A percentile compares a stretch with the other conserved stretches of the same genome.
Conservation (phyloP, 2,329 filamentous ascomycete genomes). For the Lasiodiplodia citricola region DNA sequence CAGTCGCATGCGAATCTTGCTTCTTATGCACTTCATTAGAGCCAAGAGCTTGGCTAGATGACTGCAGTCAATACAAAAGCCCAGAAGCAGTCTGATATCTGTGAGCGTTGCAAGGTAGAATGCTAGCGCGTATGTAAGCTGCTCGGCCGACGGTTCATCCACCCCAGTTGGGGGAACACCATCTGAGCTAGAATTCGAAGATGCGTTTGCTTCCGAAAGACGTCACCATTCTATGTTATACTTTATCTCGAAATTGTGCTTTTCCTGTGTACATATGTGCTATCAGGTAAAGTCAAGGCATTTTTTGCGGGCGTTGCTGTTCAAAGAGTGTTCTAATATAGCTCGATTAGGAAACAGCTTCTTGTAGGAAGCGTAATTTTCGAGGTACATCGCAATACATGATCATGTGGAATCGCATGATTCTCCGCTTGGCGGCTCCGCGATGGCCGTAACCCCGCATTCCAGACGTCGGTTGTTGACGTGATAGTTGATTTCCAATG, state of each 20-base stretch:
- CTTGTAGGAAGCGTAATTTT: neutral
- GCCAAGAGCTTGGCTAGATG: neutral
- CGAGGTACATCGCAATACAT: neutral
- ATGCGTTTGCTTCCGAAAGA: neutral
- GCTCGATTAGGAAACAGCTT: no score
- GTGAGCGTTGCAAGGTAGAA: neutral
- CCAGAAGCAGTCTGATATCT: neutral
- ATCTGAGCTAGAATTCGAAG: neutral
- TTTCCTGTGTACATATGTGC: no score
- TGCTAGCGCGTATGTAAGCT: neutral
- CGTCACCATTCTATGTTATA: no score
- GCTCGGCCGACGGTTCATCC: neutral
- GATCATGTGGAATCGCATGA: neutral
- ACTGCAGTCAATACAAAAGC: neutral
- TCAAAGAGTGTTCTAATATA: no score
- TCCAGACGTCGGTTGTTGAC: neutral
- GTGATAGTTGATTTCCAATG: neutral
- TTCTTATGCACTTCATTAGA: neutral
- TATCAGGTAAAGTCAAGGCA: no score
- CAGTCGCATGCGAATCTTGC: neutral
- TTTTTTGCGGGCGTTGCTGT: no score
- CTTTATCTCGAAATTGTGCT: no score
- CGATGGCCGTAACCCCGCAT: neutral
- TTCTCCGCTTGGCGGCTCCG: neutral
- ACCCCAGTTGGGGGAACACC: neutral